A percentile compares a stretch with the other conserved stretches of the same genome.
Conservation (phyloP, 2,329 filamentous ascomycete species). For the Teratosphaeria epicoccoides region DNA sequence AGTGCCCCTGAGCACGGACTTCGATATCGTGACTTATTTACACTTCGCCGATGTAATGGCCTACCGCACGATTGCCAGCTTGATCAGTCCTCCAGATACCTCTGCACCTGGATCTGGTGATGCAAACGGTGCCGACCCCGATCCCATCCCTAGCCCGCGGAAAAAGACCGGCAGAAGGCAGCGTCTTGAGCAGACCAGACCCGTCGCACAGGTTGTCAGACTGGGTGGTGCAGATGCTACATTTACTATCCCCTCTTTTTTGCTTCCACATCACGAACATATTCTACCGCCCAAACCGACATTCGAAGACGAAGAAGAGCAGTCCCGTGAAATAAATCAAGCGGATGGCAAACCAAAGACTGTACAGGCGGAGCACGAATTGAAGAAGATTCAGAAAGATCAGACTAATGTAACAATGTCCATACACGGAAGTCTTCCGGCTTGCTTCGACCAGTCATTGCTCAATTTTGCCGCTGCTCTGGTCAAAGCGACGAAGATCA, state of each 20-base stretch:
- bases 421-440: conserved; percentile 40
- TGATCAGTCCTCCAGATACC: conserved; percentile 5
- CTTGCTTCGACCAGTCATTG: conserved; percentile 40
- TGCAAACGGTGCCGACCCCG: not conserved
- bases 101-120: not conserved
- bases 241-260: conserved; percentile 38
- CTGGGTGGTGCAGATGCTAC: conserved; percentile 42
- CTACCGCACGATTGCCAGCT: conserved; percentile 33
- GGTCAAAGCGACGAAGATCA: conserved; percentile 48
- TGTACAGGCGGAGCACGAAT: conserved; percentile 30
- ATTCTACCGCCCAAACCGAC: conserved; percentile 36
- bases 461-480: conserved; percentile 45
- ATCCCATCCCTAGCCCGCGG: not conserved
- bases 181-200: conserved; percentile 23
- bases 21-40: conserved; percentile 38
- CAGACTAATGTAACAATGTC: conserved; percentile 39
- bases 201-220: conserved; percentile 39
- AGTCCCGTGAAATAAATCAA: conserved; percentile 30
- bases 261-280: conserved; percentile 47
- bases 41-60: conserved; percentile 40
- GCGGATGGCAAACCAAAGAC: conserved; percentile 36
- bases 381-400: conserved; percentile 35
- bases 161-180: not conserved
- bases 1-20: conserved; percentile 39
- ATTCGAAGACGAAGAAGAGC: conserved; percentile 21